Base-by-base conservation (phyloP, 495 filamentous ascomycete genomes). In the Bryoglossum gracile region DNA sequence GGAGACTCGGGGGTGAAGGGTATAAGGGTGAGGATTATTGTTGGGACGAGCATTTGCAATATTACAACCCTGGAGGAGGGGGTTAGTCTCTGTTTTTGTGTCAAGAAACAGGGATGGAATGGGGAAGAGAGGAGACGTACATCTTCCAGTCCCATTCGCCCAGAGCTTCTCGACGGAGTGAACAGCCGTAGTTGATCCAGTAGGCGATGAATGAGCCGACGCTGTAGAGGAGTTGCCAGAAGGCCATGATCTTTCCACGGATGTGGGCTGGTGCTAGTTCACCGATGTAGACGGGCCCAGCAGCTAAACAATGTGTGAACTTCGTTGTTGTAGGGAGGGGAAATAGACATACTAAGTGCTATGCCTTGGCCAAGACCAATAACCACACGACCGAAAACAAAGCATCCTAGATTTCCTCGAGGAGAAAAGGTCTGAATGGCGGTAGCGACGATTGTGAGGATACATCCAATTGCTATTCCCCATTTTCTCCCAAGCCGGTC, bases 181-280 rank as follows among this genome's bases (percentile, higher is more conserved):
- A 26, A 39, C 47, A 46, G 2, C 43, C 48, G 33, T 86, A 87
- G 65, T 86, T 79, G 55, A 88, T 83, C 85, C 87, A 91, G 69
- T 88, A 91, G 51, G 75, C 78, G 55, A 89, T 64, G 68, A 91
- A 77, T 62, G 91, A 89, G 21, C 87, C 87, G 43, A 89, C 79
- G 23, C 81, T 85, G 55, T 90, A 85, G 22, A 85, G 84, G 54
- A 89, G 69, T 66, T 91, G 87, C 63, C 91, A 84, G 1, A 85
- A 68, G 4, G 81, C 80, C 11, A 89, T 85, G 8, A 94, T 69
- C 3, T 81, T 79, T 30, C 87, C 87, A 21, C 72, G 68, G 22
- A 78, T 70, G 48, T 76, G 68, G 8, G 70, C 69, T 13, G 71
- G 74, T 1, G 79, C 75, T 11, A 85, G 71, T 55, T 87, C 75